Conservation (phyloP, 2,329 filamentous ascomycete genomes). For the Curvularia verruculosa region DNA sequence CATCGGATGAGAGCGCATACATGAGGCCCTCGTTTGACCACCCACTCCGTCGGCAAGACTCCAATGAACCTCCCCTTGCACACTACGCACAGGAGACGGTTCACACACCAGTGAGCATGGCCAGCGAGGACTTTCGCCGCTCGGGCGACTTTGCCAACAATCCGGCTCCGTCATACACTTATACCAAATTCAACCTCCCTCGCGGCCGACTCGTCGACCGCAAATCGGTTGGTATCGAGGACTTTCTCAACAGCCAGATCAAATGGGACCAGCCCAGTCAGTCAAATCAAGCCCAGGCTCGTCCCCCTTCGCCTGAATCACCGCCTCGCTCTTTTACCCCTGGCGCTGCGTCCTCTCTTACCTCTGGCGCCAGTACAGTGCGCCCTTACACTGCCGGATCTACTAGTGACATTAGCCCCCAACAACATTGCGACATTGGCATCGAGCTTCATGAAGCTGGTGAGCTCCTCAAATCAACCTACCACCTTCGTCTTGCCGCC, state of each 20-base stretch:
- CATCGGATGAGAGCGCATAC: slow-evolving; percentile 45
- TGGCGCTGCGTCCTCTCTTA: slow-evolving; percentile 43
- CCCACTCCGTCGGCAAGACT: slow-evolving; percentile 48
- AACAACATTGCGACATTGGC: slow-evolving; percentile 88
- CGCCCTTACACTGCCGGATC: slow-evolving; percentile 51
- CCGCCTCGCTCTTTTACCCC: slow-evolving; percentile 47
- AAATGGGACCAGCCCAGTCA: slow-evolving; percentile 64
- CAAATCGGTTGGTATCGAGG: slow-evolving; percentile 48
- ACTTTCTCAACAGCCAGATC: slow-evolving; percentile 57
- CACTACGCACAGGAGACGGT: slow-evolving; percentile 68
- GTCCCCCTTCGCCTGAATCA: slow-evolving; percentile 49
- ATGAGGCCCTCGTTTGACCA: slow-evolving; percentile 50
- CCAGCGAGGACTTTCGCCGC: slow-evolving; percentile 70
- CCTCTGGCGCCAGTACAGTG: slow-evolving; percentile 54
- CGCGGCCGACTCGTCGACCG: slow-evolving; percentile 80
- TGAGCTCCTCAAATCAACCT: slow-evolving; percentile 89
- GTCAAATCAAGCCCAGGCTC: slow-evolving; percentile 39
- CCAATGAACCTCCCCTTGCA: slow-evolving; percentile 59
- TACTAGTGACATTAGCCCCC: slow-evolving; percentile 72
- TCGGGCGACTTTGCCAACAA: slow-evolving; percentile 56
- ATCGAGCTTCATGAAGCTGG: slow-evolving; percentile 90
- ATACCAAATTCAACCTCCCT: slow-evolving; percentile 83
- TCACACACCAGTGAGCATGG: slow-evolving; percentile 74
- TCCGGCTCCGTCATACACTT: slow-evolving; percentile 76
- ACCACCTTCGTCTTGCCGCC: slow-evolving; percentile 89